Base-by-base conservation (phyloP, 805 yeast genomes). In the Metschnikowia lochheadii region DNA sequence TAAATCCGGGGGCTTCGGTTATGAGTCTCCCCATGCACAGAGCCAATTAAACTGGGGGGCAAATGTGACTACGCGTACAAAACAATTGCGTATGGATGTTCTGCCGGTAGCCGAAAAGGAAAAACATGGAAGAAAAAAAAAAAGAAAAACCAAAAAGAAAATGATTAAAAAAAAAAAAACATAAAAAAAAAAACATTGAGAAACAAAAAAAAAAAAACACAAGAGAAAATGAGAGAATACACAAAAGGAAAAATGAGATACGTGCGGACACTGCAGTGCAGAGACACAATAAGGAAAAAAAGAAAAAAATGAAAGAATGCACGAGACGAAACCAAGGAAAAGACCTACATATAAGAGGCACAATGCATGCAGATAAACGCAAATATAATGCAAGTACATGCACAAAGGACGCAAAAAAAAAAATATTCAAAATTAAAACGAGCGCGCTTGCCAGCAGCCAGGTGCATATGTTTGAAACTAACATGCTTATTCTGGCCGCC, bases 401-500 rank as follows among this genome's bases (percentile, higher is more conserved):
- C 29, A 26, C 10, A 11, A 11, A 8, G 29, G 29, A 26, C 29
- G 29, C 29, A 26, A 26, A 26, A 26, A 26, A 26, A 10, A 26
- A 10, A 8, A 26, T 26, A 26, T 26, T 26, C 29, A 26, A 3
- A 15, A 36, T 20, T 15, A 36, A 36, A 38, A 38, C 20, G 20
- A 21, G 42, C 31, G 26, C 18, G 18, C 45, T 14, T 20, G 17
- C 45, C 45, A 20, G 31, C 45, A 32, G 45, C 37, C 20, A 20
- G 29, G 11, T 33, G 37, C 44, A 20, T 33, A 34, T 15, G 23
- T 21, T 43, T 34, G 46, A 43, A 43, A 34, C 23, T 23, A 20
- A n/a, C 46, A 29, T 43, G 46, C 46, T 21, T 43, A 34, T 33
- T 14, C 32, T 29, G 26, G 32, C 39, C 46, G 46, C 46, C 14